phyloP scores from a whole-genome alignment of 371 early-diverging fungal species.

The Apophysomyces trapeziformis region DNA sequence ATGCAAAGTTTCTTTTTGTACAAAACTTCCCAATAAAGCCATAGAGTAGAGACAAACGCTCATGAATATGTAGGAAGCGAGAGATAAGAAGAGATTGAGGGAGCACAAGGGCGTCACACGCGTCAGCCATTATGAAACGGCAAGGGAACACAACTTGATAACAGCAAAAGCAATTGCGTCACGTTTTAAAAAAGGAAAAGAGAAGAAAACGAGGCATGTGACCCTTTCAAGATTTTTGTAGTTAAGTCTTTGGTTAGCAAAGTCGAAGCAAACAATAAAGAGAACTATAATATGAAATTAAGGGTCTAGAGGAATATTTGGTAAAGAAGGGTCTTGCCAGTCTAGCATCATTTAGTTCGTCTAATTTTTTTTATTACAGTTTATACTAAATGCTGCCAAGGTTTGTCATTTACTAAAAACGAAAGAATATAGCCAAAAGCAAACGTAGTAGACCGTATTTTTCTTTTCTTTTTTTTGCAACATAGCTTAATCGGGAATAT shows the following conservation, averaged over 20 bases:
- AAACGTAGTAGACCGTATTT: not conserved
- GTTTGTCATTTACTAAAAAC: not conserved
- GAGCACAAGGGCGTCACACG: conserved; percentile 4
- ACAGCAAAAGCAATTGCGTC: not conserved
- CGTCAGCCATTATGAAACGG: not conserved
- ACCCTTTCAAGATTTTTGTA: too few relatives aligned
- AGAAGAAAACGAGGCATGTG: not conserved
- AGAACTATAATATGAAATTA: not conserved
- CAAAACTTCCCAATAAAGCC: conserved; percentile 2
- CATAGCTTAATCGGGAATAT: conserved; percentile 6
- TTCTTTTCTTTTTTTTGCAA: conserved; percentile 1
- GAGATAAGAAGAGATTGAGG: not conserved
- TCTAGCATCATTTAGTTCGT: not conserved
- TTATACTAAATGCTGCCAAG: not conserved
- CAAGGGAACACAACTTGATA: conserved; percentile 4
- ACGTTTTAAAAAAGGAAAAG: not conserved
- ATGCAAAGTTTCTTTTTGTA: not conserved
- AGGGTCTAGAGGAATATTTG: not conserved
- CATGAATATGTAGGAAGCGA: not conserved
- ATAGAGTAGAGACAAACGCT: not conserved
- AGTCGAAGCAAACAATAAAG: not conserved
- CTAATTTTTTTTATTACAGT: too few relatives aligned
- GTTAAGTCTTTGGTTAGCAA: not conserved
- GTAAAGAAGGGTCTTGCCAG: not conserved
- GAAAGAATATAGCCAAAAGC: not conserved